A percentile compares a stretch with the other conserved stretches of the same genome.
These are phyloP conservation scores for Glaciozyma antarctica DNA, from an alignment of 768 basidiomycete species.

Conservation along the genomic window DNA sequence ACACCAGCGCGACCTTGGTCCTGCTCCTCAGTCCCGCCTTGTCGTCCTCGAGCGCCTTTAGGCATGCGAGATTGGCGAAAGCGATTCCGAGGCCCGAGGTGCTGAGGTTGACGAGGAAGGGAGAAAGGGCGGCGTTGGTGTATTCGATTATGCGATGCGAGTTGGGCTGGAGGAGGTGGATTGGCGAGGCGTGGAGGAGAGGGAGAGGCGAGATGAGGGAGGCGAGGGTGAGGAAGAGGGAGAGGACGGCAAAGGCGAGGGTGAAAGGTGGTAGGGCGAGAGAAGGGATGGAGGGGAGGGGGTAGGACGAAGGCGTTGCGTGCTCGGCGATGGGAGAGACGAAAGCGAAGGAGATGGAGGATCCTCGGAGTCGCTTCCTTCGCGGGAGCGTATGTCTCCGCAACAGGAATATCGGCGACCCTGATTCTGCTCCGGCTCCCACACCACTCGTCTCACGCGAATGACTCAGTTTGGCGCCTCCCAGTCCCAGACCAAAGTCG, in stretches of 20 bases:
- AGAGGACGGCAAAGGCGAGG: neutral
- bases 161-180: conserved; percentile 2
- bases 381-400: conserved; percentile 16
- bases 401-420: neutral
- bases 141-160: neutral
- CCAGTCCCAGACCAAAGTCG: conserved; percentile 2
- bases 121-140: conserved; percentile 10
- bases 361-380: neutral
- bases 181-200: conserved; percentile 12
- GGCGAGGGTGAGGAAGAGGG: conserved; percentile 1
- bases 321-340: neutral
- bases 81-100: neutral
- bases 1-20: neutral
- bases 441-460: neutral
- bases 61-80: neutral
- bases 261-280: neutral
- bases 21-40: neutral
- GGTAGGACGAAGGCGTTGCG: neutral
- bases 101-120: conserved; percentile 4
- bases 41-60: neutral
- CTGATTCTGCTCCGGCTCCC: neutral
- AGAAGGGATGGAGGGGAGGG: neutral
- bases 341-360: neutral
- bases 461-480: no score
- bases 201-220: neutral